Evolutionary conservation across 2,329 filamentous ascomycete genomes (phyloP).

Genomic region (Coniochaeta ligniaria): DNA sequence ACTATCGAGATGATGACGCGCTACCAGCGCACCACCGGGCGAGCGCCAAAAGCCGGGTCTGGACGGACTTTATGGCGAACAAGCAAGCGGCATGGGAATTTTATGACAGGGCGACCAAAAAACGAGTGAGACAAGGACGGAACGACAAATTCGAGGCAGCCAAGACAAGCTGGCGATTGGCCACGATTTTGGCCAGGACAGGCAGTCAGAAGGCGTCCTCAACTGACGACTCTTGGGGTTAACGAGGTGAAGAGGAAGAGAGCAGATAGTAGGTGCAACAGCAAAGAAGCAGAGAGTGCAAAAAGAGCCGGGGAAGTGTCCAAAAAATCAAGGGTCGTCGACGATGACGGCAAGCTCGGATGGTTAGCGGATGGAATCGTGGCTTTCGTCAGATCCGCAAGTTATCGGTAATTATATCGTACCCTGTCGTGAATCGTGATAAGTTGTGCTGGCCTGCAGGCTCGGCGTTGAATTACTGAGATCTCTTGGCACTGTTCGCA

Average conservation of each 20-base stretch:
- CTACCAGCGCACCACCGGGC: not conserved
- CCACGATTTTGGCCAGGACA: not conserved
- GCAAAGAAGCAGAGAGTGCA: not conserved
- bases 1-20: not conserved
- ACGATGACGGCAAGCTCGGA: constrained; percentile 1
- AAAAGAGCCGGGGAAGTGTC: not conserved
- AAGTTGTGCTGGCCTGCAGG: not conserved
- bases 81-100: not conserved
- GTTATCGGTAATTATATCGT: not conserved
- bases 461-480: not conserved
- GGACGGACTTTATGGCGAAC: not conserved
- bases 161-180: not conserved
- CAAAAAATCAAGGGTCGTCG: constrained; percentile 1
- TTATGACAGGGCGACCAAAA: not conserved
- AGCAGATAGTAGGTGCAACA: not conserved
- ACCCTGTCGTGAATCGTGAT: not conserved
- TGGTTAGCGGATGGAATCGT: not conserved
- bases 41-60: not conserved
- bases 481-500: not conserved
- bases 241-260: not conserved
- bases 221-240: not conserved
- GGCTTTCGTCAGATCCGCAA: not conserved
- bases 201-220: not conserved
- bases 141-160: not conserved
- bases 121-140: not conserved